Base-by-base conservation (phyloP, 208 protist species). In the Leishmania braziliensis region DNA sequence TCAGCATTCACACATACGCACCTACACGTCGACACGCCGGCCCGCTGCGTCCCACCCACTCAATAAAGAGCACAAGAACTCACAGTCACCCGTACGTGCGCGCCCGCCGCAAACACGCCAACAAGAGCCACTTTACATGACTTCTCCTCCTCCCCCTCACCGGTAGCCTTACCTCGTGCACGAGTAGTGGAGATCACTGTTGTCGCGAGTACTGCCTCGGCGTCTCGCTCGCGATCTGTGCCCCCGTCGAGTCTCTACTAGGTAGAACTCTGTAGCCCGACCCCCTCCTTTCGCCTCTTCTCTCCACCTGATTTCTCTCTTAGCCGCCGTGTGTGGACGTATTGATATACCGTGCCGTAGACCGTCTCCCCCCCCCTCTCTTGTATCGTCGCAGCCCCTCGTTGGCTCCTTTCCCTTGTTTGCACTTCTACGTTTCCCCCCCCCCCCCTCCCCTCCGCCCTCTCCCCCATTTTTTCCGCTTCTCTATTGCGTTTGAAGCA, bases 301-400 rank as follows among this genome's bases (percentile, higher is more conserved):
- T 36, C 48, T 14, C 39, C 33, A 50, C 43, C 56, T 76, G 56
- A 26, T 81, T 29, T 58, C 50, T 58, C 50, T 33, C 63, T 81
- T 46, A n/a, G 69, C 82, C 56, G 72, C 65, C 51, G 43, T 50
- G 39, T 50, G 46, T n/a, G 77, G 48, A 5, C 74, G 62, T 29
- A 66, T 79, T 46, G 63, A 51, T 36, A 56, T 78, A 33, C n/a
- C 14, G 26, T 54, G 33, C 66, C 60, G 48, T 72, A 29, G n/a
- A 54, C 33, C 66, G 20, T 54, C 63, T 48, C 65, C 36, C 9
- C 65, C 18, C 39, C 16, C 36, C 39, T 18, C 8, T 39, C 14
- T n/a, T 70, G 39, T 70, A 50, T 36, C n/a, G 12, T n/a, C 29
- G 43, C 5, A 36, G 14, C 65, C n/a, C 5, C 5, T 43, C 36